Evolutionary conservation across 176 grass and related monocot species (phyloP), one percentile per base, ranked within the genome.

Genomic region (Areca catechu): DNA sequence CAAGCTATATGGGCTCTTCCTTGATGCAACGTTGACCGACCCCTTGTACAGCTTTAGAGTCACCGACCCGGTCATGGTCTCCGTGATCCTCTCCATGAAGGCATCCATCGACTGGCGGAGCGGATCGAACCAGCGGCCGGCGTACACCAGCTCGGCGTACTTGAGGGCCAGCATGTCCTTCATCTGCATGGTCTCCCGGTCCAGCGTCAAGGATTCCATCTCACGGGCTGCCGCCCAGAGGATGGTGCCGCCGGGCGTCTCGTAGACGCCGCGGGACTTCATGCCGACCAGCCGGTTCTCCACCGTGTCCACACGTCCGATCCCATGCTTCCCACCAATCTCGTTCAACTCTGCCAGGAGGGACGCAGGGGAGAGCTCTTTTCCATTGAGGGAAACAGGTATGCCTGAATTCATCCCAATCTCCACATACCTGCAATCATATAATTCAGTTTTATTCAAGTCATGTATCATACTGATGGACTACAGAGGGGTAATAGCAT

Each of bases 241-340:
- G 71, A 98, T 92, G 51, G 93, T 98, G 63, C 93, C 93, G 50
- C 93, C 87, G 0, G 93, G 93, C 34, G 93, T 98, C 69, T 98
- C 87, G 1, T 92, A 98, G 3, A 98, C 78, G 0, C 93, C 93
- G 1, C 93, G 86, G 15, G 93, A 98, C 60, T 92, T 98, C 93
- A 98, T 98, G 29, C 93, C 93, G 0, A 98, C 87, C 0, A 98
- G 80, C 12, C 93, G 81, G 43, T 98, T 98, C 48, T 98, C 93
- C 10, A 98, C 87, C 83, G 88, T 98, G 25, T 98, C 87, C 0
- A 82, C 77, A 3, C 87, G 93, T 16, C 93, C 93, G 9, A 98
- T 74, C 1, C 93, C 87, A 7, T 97, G 83, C 57, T 78, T 92
- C 18, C 93, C 87, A 51, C 93, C 93, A 1, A 85, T 71, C 51